Evolutionary conservation across 495 filamentous ascomycete species (phyloP), one percentile per base, ranked within the genome.

Genomic region (Neurospora hispaniola): DNA sequence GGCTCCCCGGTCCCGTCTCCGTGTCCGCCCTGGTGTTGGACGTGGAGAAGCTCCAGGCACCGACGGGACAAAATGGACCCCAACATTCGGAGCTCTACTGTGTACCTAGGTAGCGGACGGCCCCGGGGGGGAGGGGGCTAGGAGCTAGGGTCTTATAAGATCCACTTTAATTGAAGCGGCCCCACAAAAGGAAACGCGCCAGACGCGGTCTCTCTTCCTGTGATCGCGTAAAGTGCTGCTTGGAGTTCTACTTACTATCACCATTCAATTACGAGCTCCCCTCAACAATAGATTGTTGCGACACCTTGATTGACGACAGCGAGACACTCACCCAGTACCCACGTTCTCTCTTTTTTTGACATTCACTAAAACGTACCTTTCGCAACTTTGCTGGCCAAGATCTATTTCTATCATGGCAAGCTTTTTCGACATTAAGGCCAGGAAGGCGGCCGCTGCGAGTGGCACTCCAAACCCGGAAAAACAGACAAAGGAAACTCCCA

Each of bases 381-480:
- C 23, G 2, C 23, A 38, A 31, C 42, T 38, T 43, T 27, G 12
- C 41, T 66, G 10, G n/a, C 43, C 44, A 42, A 8, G 8, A 31
- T 41, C 27, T 38, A 69, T 23, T 23, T 20, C 27, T 38, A 69
- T 23, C 41, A 92, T 92, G 89, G 88, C 93, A 40, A 94, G 85
- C 79, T 99, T 98, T 84, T 99, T 99, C 82, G 94, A 96, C 80
- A 88, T 97, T 75, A 97, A 94, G 83, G 96, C 94, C 54, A 92
- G 94, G 38, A 93, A 93, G 82, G 94, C 91, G 9, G 93, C 92
- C 2, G 92, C 88, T 35, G 89, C 90, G 40, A 84, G 83, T 68
- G 83, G 86, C 31, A 73, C 86, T 7, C 84, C 86, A 74, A 89
- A 87, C 69, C 48, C 74, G 81, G 80, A 82, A 76, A 86, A 86